Base-by-base conservation (phyloP, 2,329 filamentous ascomycete genomes). In the Venturia effusa region DNA sequence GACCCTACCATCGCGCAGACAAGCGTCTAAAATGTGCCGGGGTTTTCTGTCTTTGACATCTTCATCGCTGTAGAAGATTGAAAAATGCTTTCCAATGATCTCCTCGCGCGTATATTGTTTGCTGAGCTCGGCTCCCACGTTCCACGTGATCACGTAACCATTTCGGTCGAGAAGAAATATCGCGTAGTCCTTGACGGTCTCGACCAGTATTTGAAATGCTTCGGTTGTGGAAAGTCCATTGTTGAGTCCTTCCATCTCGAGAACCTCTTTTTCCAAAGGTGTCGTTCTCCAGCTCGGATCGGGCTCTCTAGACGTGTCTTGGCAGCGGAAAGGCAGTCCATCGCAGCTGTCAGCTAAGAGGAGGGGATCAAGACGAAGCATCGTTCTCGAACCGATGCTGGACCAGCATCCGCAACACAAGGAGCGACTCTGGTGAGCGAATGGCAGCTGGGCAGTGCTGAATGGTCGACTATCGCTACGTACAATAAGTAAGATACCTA, bases 161-260 rank as follows among this genome's bases (percentile, higher is more conserved):
- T 75, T 71, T 0, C 80, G 77, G 62, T 85, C 82, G 34, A 86
- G 76, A 74, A 85, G 81, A 69, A 85, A 87, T 66, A 86, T 86
- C 64, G 83, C 83, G 68, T 85, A 85, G 66, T 85, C 82, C 71
- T 82, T 84, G 68, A 85, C 81, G 0, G 80, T 82, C 66, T 86
- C 81, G 41, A 87, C 77, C 39, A 88, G 69, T 45, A 86, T 82
- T n/a, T 82, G 81, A 69, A 85, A 86, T 4, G 79, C 80, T 67
- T 84, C 81, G 68, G 80, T 80, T 62, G 68, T 81, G 15, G 15
- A 45, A 45, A n/a, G 43, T 6, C 22, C 43, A 45, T 3, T 45
- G n/a, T 45, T 7, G 17, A 45, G 17, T n/a, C 43, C 43, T 7
- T 45, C 15, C 15, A 45, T 45, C 4, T 17, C 41, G 6, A 45